Evolutionary conservation across 1,139 yeast genomes (phyloP), one percentile per base, ranked within the genome.

Genomic region (Cylindricascospora bacillispora): DNA sequence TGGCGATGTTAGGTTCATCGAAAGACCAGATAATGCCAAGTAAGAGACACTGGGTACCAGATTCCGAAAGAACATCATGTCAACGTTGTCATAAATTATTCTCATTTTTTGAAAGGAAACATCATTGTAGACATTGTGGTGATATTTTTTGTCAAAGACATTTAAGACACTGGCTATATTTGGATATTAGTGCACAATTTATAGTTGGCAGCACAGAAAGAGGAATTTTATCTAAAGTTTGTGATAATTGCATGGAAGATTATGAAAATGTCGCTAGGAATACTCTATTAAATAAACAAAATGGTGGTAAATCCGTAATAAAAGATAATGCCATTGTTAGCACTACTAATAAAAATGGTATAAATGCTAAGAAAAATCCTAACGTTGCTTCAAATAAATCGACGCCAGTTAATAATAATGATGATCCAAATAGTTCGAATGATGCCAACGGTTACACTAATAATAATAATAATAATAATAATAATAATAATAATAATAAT

Each of bases 91-190:
- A 64, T 35, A 67, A 67, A 54, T 52, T 67, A 34, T 70, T 80
- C 54, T 72, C 80, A 29, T 73, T 79, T 47, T 70, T 82, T 54
- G 93, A 85, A 44, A 68, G 97, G 39, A 72, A 92, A 35, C 97
- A 86, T 51, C 97, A 86, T 57, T 86, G 97, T 52, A 69, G 97
- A 30, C 77, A 81, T 48, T 86, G 97, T 59, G 97, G 97, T 13
- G 93, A 83, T 18, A 70, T 86, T 10, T 86, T 78, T 49, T 86
- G 97, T 56, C 75, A 76, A 30, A 78, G 73, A 34, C 73, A 70
- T 46, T 54, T 70, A 17, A 45, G 58, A 13, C 65, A 62, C 44
- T 48, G 59, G 31, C 47, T 70, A 20, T 60, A 63, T 45, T 65
- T 86, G 37, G 86, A 83, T 47, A 64, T 65, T 30, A 58, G 70